Conservation (phyloP, 805 yeast species). For the Candida hungchunana region DNA sequence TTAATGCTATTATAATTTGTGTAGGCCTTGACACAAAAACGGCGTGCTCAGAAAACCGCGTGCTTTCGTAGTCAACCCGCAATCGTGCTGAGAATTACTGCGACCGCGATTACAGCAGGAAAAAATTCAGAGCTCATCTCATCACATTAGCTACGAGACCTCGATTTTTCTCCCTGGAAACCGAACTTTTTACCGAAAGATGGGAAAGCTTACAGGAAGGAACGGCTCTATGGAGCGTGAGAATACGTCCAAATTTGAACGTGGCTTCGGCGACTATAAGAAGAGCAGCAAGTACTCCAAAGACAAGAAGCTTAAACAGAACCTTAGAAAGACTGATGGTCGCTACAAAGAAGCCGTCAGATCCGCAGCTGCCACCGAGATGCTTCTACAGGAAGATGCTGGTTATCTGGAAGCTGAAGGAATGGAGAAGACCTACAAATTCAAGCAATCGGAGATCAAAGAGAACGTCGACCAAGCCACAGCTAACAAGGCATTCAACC, state of each 20-base stretch:
- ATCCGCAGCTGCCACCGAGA: constrained; percentile 83
- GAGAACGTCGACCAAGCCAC: constrained; percentile 75
- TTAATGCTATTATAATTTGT: too few relatives aligned
- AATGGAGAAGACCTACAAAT: constrained; percentile 90
- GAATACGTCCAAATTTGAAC: constrained; percentile 30
- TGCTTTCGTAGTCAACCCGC: too few relatives aligned
- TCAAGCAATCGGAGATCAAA: constrained; percentile 73
- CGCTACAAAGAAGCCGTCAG: constrained; percentile 75
- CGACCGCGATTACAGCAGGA: too few relatives aligned
- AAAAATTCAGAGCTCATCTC: constrained; percentile 5
- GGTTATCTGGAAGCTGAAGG: constrained; percentile 90
- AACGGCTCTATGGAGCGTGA: constrained; percentile 27
- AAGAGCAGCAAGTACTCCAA: constrained; percentile 35
- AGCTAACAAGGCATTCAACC: constrained; percentile 67
- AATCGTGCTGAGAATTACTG: constrained; percentile 8
- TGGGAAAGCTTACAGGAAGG: constrained; percentile 25
- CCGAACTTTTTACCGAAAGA: constrained; percentile 4
- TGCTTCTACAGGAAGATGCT: constrained; percentile 74
- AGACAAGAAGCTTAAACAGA: constrained; percentile 60
- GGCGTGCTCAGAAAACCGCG: too few relatives aligned
- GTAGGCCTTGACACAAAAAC: too few relatives aligned
- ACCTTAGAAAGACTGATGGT: constrained; percentile 61
- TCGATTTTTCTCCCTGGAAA: neutral
- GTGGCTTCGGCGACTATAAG: constrained; percentile 16
- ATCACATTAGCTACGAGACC: constrained; percentile 1